Evolutionary conservation across 169 alveolate genomes (phyloP).

Genomic region (Miamiensis avidus): DNA sequence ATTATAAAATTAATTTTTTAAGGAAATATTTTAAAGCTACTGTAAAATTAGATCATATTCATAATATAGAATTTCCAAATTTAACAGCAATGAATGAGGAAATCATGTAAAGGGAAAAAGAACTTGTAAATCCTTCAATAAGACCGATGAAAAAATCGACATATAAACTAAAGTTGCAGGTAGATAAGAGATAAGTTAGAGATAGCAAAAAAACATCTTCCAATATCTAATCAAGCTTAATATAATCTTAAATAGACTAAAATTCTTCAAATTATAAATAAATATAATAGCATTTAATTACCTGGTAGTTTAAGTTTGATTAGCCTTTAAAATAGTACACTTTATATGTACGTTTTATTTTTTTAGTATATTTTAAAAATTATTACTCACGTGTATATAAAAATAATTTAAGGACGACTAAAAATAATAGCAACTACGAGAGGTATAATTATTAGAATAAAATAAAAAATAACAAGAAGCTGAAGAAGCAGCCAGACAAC

Average conservation of each 20-base stretch:
- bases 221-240: too few relatives aligned
- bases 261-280: too few relatives aligned
- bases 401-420: neutral
- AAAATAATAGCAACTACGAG: neutral
- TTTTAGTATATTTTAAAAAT: too few relatives aligned
- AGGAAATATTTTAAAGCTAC: neutral
- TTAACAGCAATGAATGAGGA: neutral
- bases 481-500: neutral
- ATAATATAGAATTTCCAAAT: neutral
- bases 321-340: too few relatives aligned
- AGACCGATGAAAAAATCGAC: neutral
- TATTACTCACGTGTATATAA: too few relatives aligned
- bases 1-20: too few relatives aligned
- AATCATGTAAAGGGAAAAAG: neutral
- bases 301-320: too few relatives aligned
- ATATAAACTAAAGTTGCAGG: neutral
- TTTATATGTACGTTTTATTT: too few relatives aligned
- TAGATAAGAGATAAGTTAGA: neutral
- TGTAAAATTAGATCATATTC: neutral
- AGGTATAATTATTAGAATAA: neutral
- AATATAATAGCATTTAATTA: too few relatives aligned
- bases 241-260: too few relatives aligned
- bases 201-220: neutral
- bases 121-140: neutral
- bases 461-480: neutral